Evolutionary conservation across 2,329 filamentous ascomycete species (phyloP).

Genomic region (Pseudocercospora eumusae): DNA sequence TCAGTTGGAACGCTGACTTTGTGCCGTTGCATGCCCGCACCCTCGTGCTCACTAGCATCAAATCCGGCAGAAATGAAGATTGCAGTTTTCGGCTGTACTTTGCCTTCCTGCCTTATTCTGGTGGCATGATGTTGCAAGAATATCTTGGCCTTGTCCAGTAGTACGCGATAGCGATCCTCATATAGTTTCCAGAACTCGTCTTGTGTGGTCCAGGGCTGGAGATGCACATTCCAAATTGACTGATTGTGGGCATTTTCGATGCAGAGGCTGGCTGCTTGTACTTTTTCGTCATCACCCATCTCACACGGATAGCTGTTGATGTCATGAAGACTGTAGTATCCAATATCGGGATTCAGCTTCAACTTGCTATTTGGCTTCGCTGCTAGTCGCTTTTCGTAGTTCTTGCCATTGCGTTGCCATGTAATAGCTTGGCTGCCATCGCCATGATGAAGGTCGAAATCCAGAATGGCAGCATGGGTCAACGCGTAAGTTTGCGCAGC

Average conservation of each 20-base stretch:
- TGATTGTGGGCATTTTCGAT: conserved; percentile 93
- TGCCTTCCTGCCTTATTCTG: conserved; percentile 59
- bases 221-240: conserved; percentile 92
- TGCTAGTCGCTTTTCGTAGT: conserved; percentile 43
- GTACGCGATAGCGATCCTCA: conserved; percentile 70
- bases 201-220: conserved; percentile 81
- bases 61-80: conserved; percentile 97
- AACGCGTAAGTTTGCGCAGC: conserved; percentile 79
- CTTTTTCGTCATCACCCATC: conserved; percentile 86
- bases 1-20: conserved; percentile 94
- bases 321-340: conserved; percentile 95
- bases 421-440: conserved; percentile 94
- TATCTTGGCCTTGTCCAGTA: conserved; percentile 77
- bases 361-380: conserved; percentile 36
- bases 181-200: conserved; percentile 90
- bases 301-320: conserved; percentile 99
- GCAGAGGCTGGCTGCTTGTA: conserved; percentile 90
- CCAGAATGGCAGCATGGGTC: conserved; percentile 90
- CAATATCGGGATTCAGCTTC: conserved; percentile 57
- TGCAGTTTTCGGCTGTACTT: conserved; percentile 71
- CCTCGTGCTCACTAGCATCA: conserved; percentile 94
- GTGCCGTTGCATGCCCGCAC: conserved; percentile 89
- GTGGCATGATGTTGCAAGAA: conserved; percentile 76
- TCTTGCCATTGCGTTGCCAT: conserved; percentile 82
- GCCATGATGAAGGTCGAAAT: conserved; percentile 89